A percentile compares a stretch with the other conserved stretches of the same genome.
These are phyloP conservation scores for Boletus subcaerulescens DNA, from an alignment of 768 basidiomycete genomes.

Conservation along the genomic window DNA sequence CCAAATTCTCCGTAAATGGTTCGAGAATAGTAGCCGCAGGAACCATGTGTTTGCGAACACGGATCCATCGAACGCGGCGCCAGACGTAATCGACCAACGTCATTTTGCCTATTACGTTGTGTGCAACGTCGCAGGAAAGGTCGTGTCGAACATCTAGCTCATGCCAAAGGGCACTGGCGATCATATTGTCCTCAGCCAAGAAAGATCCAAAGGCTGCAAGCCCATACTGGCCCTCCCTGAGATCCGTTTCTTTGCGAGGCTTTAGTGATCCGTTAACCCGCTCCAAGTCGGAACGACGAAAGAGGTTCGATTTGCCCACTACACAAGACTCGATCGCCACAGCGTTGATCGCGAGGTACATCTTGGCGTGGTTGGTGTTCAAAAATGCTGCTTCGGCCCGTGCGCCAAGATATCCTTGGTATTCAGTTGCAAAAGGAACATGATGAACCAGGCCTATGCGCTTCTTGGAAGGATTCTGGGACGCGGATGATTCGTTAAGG, in stretches of 20 bases:
- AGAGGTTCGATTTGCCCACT: constrained; percentile 94
- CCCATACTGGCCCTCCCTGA: constrained; percentile 40
- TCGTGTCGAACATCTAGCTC: constrained; percentile 86
- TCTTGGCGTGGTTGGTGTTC: constrained; percentile 96
- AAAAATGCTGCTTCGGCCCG: constrained; percentile 90
- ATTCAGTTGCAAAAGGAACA: constrained; percentile 82
- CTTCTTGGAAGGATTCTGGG: constrained; percentile 33
- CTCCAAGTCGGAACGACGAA: constrained; percentile 85
- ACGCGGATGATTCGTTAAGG: constrained; percentile 46
- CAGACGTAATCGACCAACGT: constrained; percentile 78
- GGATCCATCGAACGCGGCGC: constrained; percentile 93
- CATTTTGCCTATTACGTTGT: constrained; percentile 89
- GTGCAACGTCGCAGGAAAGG: constrained; percentile 86
- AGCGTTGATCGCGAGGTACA: constrained; percentile 94
- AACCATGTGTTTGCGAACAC: constrained; percentile 94
- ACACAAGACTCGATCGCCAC: constrained; percentile 91
- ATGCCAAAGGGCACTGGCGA: constrained; percentile 89
- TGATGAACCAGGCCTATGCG: constrained; percentile 90
- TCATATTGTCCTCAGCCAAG: constrained; percentile 98
- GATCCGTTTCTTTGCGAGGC: constrained; percentile 33
- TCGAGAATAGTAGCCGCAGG: constrained; percentile 82
- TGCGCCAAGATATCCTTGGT: constrained; percentile 70
- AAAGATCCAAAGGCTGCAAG: constrained; percentile 82
- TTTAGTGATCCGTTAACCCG: constrained; percentile 65
- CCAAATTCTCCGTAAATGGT: constrained; percentile 87